A percentile compares a stretch with the other conserved stretches of the same genome.
Evolutionary conservation across 306 rosid species (phyloP).

Genomic region (Begonia loranthoides): DNA sequence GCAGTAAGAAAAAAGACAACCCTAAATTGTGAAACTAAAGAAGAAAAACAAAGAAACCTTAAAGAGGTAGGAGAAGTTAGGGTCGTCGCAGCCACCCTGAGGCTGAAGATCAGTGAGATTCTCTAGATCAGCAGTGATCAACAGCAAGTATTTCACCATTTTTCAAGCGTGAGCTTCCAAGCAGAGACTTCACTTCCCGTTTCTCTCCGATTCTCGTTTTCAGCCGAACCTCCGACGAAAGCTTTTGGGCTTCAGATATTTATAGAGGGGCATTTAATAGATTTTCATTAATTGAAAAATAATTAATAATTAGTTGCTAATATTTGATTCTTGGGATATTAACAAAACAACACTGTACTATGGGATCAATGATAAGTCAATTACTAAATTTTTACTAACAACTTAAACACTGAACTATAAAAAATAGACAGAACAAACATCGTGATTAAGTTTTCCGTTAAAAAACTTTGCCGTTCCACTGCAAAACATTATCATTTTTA

Average conservation of each 20-base stretch:
- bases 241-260: not conserved
- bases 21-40: not conserved
- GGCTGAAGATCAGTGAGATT: constrained; percentile 82
- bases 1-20: not conserved
- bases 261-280: not conserved
- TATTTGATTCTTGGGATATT: too few species aligned
- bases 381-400: too few species aligned
- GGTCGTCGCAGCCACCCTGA: constrained; percentile 72
- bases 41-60: constrained; percentile 30
- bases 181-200: not conserved
- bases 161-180: constrained; percentile 5
- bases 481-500: too few species aligned
- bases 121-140: constrained; percentile 67
- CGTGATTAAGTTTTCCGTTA: too few species aligned
- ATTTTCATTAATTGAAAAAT: too few species aligned
- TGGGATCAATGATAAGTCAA: too few species aligned
- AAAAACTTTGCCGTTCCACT: too few species aligned
- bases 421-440: too few species aligned
- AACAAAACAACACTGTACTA: too few species aligned
- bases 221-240: not conserved
- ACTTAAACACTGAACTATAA: too few species aligned
- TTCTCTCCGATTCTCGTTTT: not conserved
- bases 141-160: constrained; percentile 71
- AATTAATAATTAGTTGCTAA: not conserved
- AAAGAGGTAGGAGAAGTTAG: constrained; percentile 67